Base-by-base conservation (phyloP, 1,284 basidiomycete genomes). In the Trichosporon coremiiforme region DNA sequence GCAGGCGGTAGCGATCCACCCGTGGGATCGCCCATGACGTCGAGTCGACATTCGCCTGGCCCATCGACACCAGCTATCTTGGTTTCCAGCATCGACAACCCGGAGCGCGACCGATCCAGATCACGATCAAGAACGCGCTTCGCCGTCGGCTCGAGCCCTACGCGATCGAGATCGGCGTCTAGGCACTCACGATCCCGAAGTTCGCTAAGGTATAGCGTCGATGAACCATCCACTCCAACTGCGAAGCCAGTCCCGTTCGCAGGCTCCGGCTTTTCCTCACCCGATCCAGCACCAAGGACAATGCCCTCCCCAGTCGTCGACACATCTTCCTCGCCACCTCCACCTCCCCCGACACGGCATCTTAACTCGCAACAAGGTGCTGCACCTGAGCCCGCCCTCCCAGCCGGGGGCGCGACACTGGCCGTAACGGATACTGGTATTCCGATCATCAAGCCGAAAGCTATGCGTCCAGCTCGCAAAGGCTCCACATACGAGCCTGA, bases 71-170 rank as follows among this genome's bases (percentile, higher is more conserved):
- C 57, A 17, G 57, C 31, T 2, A 62, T 62, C 17, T 22, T 62
- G 15, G 57, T 62, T 4, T 62, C 57, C 2, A 33, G 4, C 10
- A 29, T 33, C n/a, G 57, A 62, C 17, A 31, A 35, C 17, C 57
- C 29, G 8, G 57, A 62, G 31, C 57, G 31, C 31, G 57, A 62
- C 4, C 29, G 57, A 6, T 62, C 57, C 3, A 62, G 57, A 33
- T 62, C 57, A 2, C 29, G 57, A 33, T 62, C 57, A n/a, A 33
- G 57, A 62, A 17, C 57, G 8, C 57, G 31, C 57, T 62, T 62
- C 33, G 31, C 31, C 4, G 29, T 62, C 15, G 57, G 31, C 7
- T 62, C 57, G 4, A 62, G 57, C 7, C 57, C 57, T 9, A 31
- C 57, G 57, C 13, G 57, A 33, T 33, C 57, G 2, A 33, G 29